A percentile compares a stretch with the other conserved stretches of the same genome.
Conservation (phyloP, 129 eudicot genomes). For the Centaurea solstitialis region DNA sequence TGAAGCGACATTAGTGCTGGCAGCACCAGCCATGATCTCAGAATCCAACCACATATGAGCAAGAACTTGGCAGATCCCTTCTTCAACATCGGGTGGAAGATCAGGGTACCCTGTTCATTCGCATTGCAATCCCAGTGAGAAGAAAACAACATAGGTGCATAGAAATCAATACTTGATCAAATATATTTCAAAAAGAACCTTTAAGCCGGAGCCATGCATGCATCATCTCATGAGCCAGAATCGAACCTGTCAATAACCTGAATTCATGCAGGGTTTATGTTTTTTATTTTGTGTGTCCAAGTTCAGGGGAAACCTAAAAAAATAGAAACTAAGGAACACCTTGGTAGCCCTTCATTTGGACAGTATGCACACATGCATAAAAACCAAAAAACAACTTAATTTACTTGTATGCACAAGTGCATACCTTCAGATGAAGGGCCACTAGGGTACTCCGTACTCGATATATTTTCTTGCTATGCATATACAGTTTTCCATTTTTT, state of each 20-base stretch:
- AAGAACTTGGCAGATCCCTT: conserved; percentile 94
- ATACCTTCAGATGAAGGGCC: no score
- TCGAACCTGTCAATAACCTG: conserved; percentile 94
- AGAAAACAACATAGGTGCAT: no score
- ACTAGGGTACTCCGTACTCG: no score
- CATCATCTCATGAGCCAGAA: conserved; percentile 99
- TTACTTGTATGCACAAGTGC: no score
- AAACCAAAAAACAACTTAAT: no score
- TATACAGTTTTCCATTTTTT: no score
- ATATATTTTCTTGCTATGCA: no score
- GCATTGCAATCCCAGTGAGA: neutral
- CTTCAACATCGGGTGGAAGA: conserved; percentile 88
- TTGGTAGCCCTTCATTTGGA: no score
- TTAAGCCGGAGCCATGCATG: conserved; percentile 97
- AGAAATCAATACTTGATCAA: neutral
- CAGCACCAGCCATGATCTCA: conserved; percentile 72
- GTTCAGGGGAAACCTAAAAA: no score
- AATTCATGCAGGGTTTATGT: conserved; percentile 9
- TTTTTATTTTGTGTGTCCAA: neutral
- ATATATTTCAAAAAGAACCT: conserved; percentile 53
- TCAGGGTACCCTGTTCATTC: conserved; percentile 65
- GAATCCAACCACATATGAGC: conserved; percentile 99
- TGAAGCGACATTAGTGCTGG: conserved; percentile 35
- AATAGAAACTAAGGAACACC: no score
- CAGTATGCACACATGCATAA: no score